Percentiles rank a stretch among this genome's conserved stretches.
phyloP scores from a whole-genome alignment of 345 rosid species.

The Salix koriyanagi region DNA sequence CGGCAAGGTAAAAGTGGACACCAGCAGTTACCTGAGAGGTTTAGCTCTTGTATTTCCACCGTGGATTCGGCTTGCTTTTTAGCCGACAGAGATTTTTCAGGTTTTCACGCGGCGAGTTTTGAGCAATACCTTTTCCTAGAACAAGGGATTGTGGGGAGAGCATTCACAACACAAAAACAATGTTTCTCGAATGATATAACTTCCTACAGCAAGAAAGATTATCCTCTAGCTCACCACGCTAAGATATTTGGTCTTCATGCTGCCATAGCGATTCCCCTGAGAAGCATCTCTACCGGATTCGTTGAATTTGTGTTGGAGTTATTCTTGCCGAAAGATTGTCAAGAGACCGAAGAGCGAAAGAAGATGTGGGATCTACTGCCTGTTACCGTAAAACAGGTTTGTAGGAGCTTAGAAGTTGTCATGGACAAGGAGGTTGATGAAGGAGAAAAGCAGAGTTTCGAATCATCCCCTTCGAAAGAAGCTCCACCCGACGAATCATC shows the following conservation, averaged over 20 bases:
- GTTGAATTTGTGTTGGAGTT: constrained; percentile 69
- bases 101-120: constrained; percentile 60
- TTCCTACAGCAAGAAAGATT: constrained; percentile 50
- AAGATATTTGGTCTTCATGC: constrained; percentile 53
- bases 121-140: constrained; percentile 63
- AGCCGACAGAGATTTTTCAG: constrained; percentile 33
- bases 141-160: constrained; percentile 76
- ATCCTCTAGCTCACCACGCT: constrained; percentile 78
- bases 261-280: constrained; percentile 67
- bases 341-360: constrained; percentile 37
- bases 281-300: constrained; percentile 33
- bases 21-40: constrained; percentile 56
- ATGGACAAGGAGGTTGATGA: constrained; percentile 45
- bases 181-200: constrained; percentile 54
- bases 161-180: constrained; percentile 47
- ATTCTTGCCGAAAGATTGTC: constrained; percentile 60
- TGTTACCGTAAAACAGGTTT: constrained; percentile 39
- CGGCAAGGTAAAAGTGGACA: constrained; percentile 55
- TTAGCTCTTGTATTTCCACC: constrained; percentile 47
- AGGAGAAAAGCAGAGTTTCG: constrained; percentile 23
- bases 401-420: constrained; percentile 40
- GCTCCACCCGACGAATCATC: constrained; percentile 40
- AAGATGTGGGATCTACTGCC: constrained; percentile 44
- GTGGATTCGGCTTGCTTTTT: constrained; percentile 59
- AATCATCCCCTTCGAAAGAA: constrained; percentile 36